Conservation (phyloP, 2,329 filamentous ascomycete genomes). For the Beauveria bassiana region DNA sequence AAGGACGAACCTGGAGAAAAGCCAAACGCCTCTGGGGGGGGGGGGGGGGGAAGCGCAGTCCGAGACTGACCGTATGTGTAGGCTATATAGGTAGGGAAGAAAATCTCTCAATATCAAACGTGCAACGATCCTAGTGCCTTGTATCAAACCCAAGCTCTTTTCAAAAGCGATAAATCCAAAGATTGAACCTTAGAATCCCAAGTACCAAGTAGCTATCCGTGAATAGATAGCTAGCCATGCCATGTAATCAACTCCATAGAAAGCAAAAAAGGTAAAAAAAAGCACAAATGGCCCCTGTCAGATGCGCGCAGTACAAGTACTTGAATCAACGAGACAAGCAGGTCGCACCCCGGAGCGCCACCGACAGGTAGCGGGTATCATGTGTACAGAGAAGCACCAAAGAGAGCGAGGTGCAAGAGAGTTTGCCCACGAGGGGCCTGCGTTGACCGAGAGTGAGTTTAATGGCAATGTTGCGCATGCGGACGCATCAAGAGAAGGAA, state of each 20-base stretch:
- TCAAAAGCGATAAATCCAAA: background rate
- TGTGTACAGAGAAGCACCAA: background rate
- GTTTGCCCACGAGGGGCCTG: background rate
- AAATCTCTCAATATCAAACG: background rate
- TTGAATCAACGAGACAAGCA: background rate
- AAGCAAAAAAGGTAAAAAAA: background rate
- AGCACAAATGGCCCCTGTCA: background rate
- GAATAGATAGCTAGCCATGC: background rate
- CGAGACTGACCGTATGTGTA: background rate
- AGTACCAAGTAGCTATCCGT: background rate
- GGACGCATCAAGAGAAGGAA: background rate
- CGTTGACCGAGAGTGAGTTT: background rate
- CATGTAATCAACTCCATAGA: conserved; percentile 4
- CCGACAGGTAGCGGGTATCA: conserved; percentile 1
- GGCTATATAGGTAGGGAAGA: background rate
- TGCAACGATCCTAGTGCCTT: background rate
- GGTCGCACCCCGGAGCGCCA: background rate
- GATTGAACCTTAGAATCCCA: background rate
- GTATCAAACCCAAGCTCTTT: background rate
- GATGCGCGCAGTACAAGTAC: background rate
- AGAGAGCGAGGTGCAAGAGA: background rate
- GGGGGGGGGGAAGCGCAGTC: background rate
- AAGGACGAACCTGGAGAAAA: background rate
- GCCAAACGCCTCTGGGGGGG: background rate
- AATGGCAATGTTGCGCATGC: background rate